Conservation (phyloP, 345 rosid genomes). For the Acer saccharum region DNA sequence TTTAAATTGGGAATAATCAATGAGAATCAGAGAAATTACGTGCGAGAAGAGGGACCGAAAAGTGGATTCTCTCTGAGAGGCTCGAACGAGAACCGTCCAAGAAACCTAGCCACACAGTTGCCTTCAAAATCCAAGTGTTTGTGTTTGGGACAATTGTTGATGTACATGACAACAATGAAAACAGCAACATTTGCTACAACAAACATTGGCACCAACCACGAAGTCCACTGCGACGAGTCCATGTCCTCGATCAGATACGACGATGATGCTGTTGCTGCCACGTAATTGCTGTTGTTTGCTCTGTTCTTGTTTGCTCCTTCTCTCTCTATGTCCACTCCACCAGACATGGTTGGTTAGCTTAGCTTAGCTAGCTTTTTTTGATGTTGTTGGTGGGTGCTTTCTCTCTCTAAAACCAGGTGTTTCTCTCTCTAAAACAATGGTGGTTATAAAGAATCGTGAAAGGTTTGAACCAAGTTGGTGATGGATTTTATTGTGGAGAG, state of each 20-base stretch:
- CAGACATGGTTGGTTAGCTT: constrained; percentile 29
- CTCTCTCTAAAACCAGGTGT: neutral
- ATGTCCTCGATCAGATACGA: constrained; percentile 40
- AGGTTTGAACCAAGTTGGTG: constrained; percentile 14
- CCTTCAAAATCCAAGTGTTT: constrained; percentile 33
- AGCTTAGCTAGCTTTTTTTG: neutral
- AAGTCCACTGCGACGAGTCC: constrained; percentile 64
- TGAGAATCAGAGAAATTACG: constrained; percentile 45
- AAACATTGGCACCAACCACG: constrained; percentile 86
- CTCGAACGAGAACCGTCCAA: constrained; percentile 84
- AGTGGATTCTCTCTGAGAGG: constrained; percentile 78
- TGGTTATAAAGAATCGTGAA: neutral
- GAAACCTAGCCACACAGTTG: constrained; percentile 66
- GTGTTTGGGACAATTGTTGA: constrained; percentile 74
- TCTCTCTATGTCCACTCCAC: constrained; percentile 38
- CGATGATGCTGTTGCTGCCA: constrained; percentile 34
- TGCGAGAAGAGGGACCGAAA: constrained; percentile 78
- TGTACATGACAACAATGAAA: constrained; percentile 68
- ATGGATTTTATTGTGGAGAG: constrained; percentile 3
- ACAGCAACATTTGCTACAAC: constrained; percentile 62
- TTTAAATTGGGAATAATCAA: neutral
- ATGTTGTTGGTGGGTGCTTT: neutral
- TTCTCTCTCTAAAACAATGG: neutral
- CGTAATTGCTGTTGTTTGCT: neutral
- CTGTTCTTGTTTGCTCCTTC: constrained; percentile 27